Evolutionary conservation across 2,329 filamentous ascomycete species (phyloP).

Genomic region (Claviceps lovelessii): DNA sequence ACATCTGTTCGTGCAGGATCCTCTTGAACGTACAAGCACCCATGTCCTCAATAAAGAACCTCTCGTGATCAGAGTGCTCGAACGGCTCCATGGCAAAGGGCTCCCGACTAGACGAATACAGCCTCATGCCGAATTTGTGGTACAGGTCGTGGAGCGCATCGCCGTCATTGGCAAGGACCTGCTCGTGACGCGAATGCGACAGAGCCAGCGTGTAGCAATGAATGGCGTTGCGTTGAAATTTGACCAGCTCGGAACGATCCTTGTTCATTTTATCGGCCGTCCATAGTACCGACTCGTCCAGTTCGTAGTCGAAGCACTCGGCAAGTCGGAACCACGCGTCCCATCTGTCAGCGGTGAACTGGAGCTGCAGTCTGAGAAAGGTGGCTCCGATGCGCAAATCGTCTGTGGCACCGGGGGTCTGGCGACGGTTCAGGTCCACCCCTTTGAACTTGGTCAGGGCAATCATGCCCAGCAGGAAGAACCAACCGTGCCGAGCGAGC

Average conservation of each 20-base stretch:
- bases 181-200: conserved; percentile 36
- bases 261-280: conserved; percentile 85
- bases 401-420: conserved; percentile 65
- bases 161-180: conserved; percentile 30
- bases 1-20: conserved; percentile 41
- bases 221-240: conserved; percentile 64
- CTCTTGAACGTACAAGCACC: conserved; percentile 37
- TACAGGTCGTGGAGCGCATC: conserved; percentile 45
- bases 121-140: conserved; percentile 45
- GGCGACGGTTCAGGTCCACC: conserved; percentile 55
- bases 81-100: conserved; percentile 51
- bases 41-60: conserved; percentile 39
- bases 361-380: conserved; percentile 68
- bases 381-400: conserved; percentile 70
- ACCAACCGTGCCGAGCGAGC: conserved; percentile 76
- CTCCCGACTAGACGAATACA: conserved; percentile 48
- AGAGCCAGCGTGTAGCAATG: conserved; percentile 58
- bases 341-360: conserved; percentile 71
- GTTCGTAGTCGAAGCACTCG: conserved; percentile 74
- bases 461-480: conserved; percentile 79
- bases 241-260: conserved; percentile 57
- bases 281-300: conserved; percentile 81
- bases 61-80: conserved; percentile 39
- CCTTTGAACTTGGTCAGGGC: conserved; percentile 70
- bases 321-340: conserved; percentile 82